Conservation (phyloP, 1,139 yeast species). For the Hyphopichia pseudoburtonii region DNA sequence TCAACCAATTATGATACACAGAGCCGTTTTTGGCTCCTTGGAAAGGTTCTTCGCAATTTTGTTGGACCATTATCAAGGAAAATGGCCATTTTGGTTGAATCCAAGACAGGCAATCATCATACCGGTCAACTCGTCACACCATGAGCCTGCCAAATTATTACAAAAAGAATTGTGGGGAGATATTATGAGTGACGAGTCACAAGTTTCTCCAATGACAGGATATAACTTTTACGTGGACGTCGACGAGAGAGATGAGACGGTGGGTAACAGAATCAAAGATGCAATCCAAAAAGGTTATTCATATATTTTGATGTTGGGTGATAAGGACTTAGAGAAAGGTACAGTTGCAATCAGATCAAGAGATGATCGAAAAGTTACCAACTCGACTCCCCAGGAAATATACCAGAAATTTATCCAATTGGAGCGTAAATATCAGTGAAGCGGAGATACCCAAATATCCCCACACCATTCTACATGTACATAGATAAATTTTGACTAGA, state of each 20-base stretch:
- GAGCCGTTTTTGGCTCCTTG: slow-evolving; percentile 93
- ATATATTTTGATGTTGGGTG: slow-evolving; percentile 82
- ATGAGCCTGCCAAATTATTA: slow-evolving; percentile 52
- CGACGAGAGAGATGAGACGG: slow-evolving; percentile 72
- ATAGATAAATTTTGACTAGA: slow-evolving; percentile 9
- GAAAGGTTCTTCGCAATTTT: slow-evolving; percentile 91
- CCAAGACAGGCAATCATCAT: slow-evolving; percentile 91
- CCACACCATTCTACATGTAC: too few species aligned
- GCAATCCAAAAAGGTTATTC: slow-evolving; percentile 77
- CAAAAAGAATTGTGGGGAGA: slow-evolving; percentile 54
- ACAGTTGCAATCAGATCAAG: slow-evolving; percentile 68
- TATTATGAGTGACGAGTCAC: slow-evolving; percentile 24
- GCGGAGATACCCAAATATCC: too few species aligned
- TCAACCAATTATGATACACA: slow-evolving; percentile 87
- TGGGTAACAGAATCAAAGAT: slow-evolving; percentile 78
- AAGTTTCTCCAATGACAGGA: slow-evolving; percentile 54
- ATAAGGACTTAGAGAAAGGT: slow-evolving; percentile 65
- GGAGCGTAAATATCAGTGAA: slow-evolving; percentile 44
- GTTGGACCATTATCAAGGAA: slow-evolving; percentile 87
- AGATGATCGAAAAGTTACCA: slow-evolving; percentile 49
- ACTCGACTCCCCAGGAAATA: slow-evolving; percentile 47
- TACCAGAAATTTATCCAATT: slow-evolving; percentile 47
- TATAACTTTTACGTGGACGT: slow-evolving; percentile 73
- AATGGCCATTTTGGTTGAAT: slow-evolving; percentile 98
- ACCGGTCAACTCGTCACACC: slow-evolving; percentile 69